These are phyloP conservation scores for Cyberlindnera nakhonratchasimensis DNA, from an alignment of 805 yeast genomes.

Conservation along the genomic window DNA sequence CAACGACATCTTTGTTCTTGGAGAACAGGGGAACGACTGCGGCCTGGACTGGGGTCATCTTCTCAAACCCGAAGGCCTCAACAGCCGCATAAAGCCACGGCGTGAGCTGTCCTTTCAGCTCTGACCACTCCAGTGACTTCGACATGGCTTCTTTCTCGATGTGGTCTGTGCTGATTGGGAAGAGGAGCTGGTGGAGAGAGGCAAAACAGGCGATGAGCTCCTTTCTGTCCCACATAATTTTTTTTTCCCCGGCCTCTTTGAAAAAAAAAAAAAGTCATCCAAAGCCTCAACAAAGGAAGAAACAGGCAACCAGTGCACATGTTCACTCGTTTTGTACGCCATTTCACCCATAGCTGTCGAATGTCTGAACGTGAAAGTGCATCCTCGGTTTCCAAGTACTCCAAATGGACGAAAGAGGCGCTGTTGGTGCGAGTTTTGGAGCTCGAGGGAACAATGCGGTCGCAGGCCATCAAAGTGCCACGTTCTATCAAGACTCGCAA, in stretches of 20 bases:
- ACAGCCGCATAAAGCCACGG: constrained; percentile 74
- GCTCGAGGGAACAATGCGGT: constrained; percentile 42
- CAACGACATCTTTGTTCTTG: constrained; percentile 90
- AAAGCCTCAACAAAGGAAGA: background rate
- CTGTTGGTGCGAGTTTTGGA: constrained; percentile 53
- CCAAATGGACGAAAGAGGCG: constrained; percentile 62
- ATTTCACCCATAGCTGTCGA: background rate
- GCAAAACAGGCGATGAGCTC: background rate
- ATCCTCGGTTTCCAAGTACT: constrained; percentile 35
- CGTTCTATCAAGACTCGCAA: constrained; percentile 1
- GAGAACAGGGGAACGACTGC: constrained; percentile 83
- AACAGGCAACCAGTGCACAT: background rate
- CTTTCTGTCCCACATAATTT: too few species aligned
- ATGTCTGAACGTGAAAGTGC: constrained; percentile 8
- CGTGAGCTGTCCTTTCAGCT: constrained; percentile 47
- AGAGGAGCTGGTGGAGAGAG: too few species aligned
- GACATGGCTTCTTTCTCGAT: constrained; percentile 17
- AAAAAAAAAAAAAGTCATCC: background rate
- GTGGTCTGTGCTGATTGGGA: too few species aligned
- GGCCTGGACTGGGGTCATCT: constrained; percentile 97
- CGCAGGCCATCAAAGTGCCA: constrained; percentile 10
- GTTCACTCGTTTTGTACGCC: constrained; percentile 3
- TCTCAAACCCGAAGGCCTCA: constrained; percentile 64
- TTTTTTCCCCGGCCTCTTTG: background rate
- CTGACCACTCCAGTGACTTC: constrained; percentile 60